Conservation (phyloP, 192 early-diverging fungal species). For the Kickxella alabastrina region DNA sequence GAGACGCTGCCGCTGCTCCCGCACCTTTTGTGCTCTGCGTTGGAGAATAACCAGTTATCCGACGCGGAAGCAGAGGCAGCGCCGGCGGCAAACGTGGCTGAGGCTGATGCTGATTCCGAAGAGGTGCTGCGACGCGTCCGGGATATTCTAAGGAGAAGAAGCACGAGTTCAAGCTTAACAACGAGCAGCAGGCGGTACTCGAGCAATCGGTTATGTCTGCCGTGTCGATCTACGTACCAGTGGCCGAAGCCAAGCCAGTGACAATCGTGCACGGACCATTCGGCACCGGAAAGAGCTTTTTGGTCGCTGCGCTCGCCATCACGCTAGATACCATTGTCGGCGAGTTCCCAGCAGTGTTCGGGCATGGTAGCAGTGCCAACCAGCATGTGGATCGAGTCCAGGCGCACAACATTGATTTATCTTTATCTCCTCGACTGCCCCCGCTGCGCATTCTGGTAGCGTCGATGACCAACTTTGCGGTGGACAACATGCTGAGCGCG, state of each 20-base stretch:
- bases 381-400: conserved; percentile 7
- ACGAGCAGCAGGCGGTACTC: conserved; percentile 28
- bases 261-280: conserved; percentile 55
- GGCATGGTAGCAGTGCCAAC: not conserved
- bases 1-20: conserved; percentile 22
- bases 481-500: conserved; percentile 66
- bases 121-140: no score
- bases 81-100: not conserved
- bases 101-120: not conserved
- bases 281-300: conserved; percentile 74
- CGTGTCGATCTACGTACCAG: conserved; percentile 30
- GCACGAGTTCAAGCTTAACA: conserved; percentile 20
- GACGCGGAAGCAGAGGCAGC: not conserved
- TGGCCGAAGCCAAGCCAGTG: conserved; percentile 13
- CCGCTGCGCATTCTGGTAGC: conserved; percentile 58
- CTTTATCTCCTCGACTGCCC: no score
- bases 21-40: conserved; percentile 12
- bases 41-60: no score
- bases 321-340: conserved; percentile 56
- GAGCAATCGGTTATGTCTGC: conserved; percentile 25
- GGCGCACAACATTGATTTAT: no score
- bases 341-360: conserved; percentile 40
- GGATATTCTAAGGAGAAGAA: conserved; percentile 1
- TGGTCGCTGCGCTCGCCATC: conserved; percentile 60
- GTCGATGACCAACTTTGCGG: conserved; percentile 77